A percentile compares a stretch with the other conserved stretches of the same genome.
These are phyloP conservation scores for Keithomyces neogunnii DNA, from an alignment of 2,329 filamentous ascomycete species.

Conservation along the genomic window DNA sequence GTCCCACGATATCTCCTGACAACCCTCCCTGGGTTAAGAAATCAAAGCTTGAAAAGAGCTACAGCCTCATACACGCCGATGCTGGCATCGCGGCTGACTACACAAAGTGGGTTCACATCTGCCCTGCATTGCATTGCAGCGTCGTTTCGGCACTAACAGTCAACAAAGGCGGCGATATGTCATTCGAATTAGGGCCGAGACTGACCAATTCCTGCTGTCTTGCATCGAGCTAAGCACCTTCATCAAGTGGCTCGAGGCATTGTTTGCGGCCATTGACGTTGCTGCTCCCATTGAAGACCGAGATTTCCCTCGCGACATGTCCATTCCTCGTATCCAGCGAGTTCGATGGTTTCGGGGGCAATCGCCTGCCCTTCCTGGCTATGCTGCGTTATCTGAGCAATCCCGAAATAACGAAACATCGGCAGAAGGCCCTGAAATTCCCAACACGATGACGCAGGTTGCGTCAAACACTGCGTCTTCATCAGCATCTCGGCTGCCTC, in stretches of 20 bases:
- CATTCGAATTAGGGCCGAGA: constrained; percentile 63
- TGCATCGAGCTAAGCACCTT: constrained; percentile 57
- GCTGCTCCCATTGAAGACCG: constrained; percentile 64
- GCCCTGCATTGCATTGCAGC: not conserved
- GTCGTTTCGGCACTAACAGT: not conserved
- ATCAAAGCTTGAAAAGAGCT: constrained; percentile 54
- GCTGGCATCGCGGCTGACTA: constrained; percentile 67
- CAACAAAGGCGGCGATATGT: constrained; percentile 46
- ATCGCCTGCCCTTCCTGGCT: constrained; percentile 18
- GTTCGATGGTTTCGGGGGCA: constrained; percentile 41
- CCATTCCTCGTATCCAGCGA: constrained; percentile 48
- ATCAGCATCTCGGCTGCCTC: constrained; percentile 1
- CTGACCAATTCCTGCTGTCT: constrained; percentile 64
- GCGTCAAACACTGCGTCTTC: constrained; percentile 4
- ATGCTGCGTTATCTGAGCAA: constrained; percentile 1
- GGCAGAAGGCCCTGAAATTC: not conserved
- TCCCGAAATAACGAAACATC: constrained; percentile 4
- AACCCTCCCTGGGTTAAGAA: constrained; percentile 42
- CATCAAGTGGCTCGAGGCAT: constrained; percentile 57
- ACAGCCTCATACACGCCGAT: constrained; percentile 67
- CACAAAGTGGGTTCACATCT: constrained; percentile 44
- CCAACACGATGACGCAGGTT: not conserved
- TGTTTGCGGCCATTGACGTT: constrained; percentile 68
- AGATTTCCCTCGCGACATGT: constrained; percentile 53
- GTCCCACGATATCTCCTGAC: constrained; percentile 39